Base-by-base conservation (phyloP, 257 asterid genomes). In the Cinchona pubescens region DNA sequence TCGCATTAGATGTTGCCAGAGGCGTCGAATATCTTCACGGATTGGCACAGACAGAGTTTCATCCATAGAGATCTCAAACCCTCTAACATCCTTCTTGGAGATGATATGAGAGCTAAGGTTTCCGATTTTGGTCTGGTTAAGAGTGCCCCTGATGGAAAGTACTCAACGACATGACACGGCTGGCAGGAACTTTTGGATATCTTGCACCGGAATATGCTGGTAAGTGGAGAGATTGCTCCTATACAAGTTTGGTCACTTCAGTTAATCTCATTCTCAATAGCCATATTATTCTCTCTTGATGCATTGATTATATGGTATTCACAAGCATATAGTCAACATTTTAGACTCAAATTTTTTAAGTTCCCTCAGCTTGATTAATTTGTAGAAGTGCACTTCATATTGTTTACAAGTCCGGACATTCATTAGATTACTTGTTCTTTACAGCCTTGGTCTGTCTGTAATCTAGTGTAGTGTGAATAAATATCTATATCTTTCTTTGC, bases 181-280 rank as follows among this genome's bases (percentile, higher is more conserved):
- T 92, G 49, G 99, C 99, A 0, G 99, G 99, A 78, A 95, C 99
- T 2, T 94, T 94, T 23, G 99, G 99, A 23, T 94, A 92, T 83
- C 95, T 94, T 79, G 98, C 99, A 58, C 99, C 99, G 0, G 99
- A 95, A 72, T 95, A 95, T 40, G 96, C 96, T 3, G 90, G 98
- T 94, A 88, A 55, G 81, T 58, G 68, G 30, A 56, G 9, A 23
- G 32, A 23, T 55, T n/a, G 61, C 61, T 55, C 11, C 19, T 53
- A 53, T 6, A 19, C 59, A 19, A 53, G 59, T 21, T 53, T 0
- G 59, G 5, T 53, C 8, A 53, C 6, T 23, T n/a, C 61, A 55
- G 29, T 55, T 55, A 21, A 55, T 55, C 61, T 6, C 30, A 23
- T 55, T 69, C 34, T 4, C 60, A 32, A 7, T 25, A 18, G 70